Evolutionary conservation across 1,284 basidiomycete genomes (phyloP).

Genomic region (Phylloboletellus chloephorus): DNA sequence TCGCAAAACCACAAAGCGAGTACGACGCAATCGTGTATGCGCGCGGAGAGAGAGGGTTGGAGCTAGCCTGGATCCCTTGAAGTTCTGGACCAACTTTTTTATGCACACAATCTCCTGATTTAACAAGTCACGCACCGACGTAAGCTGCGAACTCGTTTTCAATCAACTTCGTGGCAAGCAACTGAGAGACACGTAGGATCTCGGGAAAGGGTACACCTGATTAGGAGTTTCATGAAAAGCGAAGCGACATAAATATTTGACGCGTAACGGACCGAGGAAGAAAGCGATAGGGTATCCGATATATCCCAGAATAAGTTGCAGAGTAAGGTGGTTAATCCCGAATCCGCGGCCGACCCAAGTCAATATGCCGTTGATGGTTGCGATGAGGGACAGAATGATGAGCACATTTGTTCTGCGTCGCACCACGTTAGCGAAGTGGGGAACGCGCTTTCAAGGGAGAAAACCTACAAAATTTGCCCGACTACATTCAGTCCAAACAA

Average conservation of each 20-base stretch:
- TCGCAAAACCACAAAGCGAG: slow-evolving; percentile 87
- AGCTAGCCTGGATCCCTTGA: slow-evolving; percentile 44
- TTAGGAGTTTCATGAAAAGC: slow-evolving; percentile 5
- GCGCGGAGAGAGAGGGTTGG: slow-evolving; percentile 59
- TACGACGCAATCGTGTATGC: slow-evolving; percentile 78
- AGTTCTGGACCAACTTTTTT: slow-evolving; percentile 36
- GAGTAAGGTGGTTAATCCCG: slow-evolving; percentile 75
- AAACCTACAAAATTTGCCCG: slow-evolving; percentile 71
- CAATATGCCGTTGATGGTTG: slow-evolving; percentile 77
- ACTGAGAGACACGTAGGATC: slow-evolving; percentile 69
- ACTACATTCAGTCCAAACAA: slow-evolving; percentile 82
- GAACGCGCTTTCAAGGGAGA: slow-evolving; percentile 1
- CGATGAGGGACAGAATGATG: slow-evolving; percentile 76
- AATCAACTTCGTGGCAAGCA: slow-evolving; percentile 83
- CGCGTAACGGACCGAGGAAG: slow-evolving; percentile 52
- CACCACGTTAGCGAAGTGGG: slow-evolving; percentile 1
- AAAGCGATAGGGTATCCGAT: slow-evolving; percentile 85
- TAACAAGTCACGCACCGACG: slow-evolving; percentile 32
- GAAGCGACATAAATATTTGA: background rate
- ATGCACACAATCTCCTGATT: background rate
- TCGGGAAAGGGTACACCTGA: slow-evolving; percentile 64
- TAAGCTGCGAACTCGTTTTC: slow-evolving; percentile 89
- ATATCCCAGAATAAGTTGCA: slow-evolving; percentile 83
- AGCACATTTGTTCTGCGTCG: slow-evolving; percentile 63
- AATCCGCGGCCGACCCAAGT: slow-evolving; percentile 89